phyloP scores from a whole-genome alignment of 352 stramenopile species.

The Elongisporangium prolatum region DNA sequence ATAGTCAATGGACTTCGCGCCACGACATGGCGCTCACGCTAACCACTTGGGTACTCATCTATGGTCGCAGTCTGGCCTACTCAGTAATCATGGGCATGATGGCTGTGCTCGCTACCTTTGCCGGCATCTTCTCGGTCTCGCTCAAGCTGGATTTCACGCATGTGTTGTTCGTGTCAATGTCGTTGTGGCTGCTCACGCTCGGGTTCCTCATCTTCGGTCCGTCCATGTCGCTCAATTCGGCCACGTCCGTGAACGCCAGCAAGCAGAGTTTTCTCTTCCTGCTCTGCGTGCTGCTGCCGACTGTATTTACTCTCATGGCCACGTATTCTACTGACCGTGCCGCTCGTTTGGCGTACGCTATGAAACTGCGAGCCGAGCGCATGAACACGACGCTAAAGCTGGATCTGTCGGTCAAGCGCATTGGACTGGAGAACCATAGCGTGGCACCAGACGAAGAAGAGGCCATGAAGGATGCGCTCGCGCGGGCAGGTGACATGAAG shows the following conservation, averaged over 20 bases:
- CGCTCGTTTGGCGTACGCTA: constrained; percentile 61
- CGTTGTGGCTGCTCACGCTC: constrained; percentile 59
- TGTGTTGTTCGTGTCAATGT: constrained; percentile 44
- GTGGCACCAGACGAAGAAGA: constrained; percentile 56
- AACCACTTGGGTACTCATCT: constrained; percentile 56
- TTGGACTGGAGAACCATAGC: constrained; percentile 60
- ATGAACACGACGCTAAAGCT: constrained; percentile 82
- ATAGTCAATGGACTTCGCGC: constrained; percentile 25
- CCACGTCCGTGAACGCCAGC: constrained; percentile 29
- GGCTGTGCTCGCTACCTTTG: constrained; percentile 47
- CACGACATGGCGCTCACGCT: constrained; percentile 40
- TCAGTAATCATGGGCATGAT: constrained; percentile 62
- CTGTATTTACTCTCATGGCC: constrained; percentile 55
- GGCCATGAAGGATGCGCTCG: constrained; percentile 43
- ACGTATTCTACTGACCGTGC: constrained; percentile 77
- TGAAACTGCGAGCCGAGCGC: constrained; percentile 65
- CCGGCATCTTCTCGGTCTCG: constrained; percentile 62
- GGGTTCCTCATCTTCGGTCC: constrained; percentile 34
- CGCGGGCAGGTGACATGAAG: constrained; percentile 40
- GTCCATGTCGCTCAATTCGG: constrained; percentile 48
- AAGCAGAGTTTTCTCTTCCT: constrained; percentile 60
- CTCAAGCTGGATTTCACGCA: constrained; percentile 81
- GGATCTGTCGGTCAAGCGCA: constrained; percentile 69
- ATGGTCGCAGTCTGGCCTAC: constrained; percentile 56
- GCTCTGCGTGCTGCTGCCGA: constrained; percentile 57